Percentiles rank a stretch among this genome's conserved stretches.
These are phyloP conservation scores for Populus nigra DNA, from an alignment of 345 rosid genomes.

Conservation along the genomic window DNA sequence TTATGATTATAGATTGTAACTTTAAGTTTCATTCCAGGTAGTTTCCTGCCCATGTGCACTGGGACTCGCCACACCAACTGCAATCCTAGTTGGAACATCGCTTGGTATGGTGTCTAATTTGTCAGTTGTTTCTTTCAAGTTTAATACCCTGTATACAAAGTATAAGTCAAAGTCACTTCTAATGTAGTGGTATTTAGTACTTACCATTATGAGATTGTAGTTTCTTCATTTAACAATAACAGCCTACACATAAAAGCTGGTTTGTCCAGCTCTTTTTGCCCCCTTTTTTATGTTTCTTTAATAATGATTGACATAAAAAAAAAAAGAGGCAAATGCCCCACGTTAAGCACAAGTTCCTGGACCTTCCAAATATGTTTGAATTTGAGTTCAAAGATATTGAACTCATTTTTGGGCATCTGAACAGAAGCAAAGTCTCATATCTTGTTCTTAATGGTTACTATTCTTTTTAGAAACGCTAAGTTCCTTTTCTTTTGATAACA, in stretches of 20 bases:
- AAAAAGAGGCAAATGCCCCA: not conserved
- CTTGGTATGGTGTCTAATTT: constrained; percentile 57
- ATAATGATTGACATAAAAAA: not conserved
- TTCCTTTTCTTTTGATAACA: constrained; percentile 26
- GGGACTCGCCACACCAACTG: constrained; percentile 98
- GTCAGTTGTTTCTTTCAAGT: constrained; percentile 19
- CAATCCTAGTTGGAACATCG: constrained; percentile 94
- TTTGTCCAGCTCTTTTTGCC: not conserved
- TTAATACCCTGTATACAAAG: not conserved
- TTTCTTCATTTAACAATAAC: not conserved
- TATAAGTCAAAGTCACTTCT: not conserved
- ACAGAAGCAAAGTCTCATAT: not conserved
- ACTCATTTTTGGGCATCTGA: not conserved
- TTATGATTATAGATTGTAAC: constrained; percentile 6
- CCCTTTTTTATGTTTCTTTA: not conserved
- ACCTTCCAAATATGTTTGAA: not conserved
- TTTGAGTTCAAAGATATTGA: not conserved
- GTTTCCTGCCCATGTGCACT: constrained; percentile 97
- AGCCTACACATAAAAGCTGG: not conserved
- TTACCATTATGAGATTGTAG: not conserved
- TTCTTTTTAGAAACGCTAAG: constrained; percentile 5
- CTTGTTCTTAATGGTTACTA: not conserved
- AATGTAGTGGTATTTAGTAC: not conserved
- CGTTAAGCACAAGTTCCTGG: not conserved
- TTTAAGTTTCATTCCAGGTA: constrained; percentile 50